Base-by-base conservation (phyloP, 371 early-diverging fungal genomes). In the Mucor irregularis region DNA sequence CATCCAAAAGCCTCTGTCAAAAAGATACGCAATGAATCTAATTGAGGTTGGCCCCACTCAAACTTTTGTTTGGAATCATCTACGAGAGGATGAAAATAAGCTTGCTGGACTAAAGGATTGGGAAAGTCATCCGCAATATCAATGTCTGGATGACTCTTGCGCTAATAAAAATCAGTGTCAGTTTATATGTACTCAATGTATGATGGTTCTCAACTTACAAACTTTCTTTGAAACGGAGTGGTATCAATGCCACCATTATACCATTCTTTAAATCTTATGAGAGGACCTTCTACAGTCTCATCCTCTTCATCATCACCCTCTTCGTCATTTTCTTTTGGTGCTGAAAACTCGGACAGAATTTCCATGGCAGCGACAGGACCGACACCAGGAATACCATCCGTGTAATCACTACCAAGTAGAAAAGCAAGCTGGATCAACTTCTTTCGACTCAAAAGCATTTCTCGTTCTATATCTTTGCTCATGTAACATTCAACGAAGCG, bases 381-480 rank as follows among this genome's bases (percentile, higher is more conserved):
- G 21, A 99, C 71, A 4, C 97, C 96, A 29, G 84, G 78, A 29
- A 99, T 78, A 0, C 99, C 99, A n/a, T 86, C 83, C 0, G 97
- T 93, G 68, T 99, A 99, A 80, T 99, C 99, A 65, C 96, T 95
- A 5, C 99, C 99, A 7, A 99, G 77, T 3, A 99, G 65, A 56
- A 90, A 93, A 2, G 98, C 59, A 33, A 99, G 65, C 28, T 88
- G 82, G 21, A 99, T 88, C 62, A 99, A 65, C 39, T 88, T 84
- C 29, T 83, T 71, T 51, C 92, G 75, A 31, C 75, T 66, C 38
- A 99, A 73, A 11, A 72, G 75, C 76, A 97, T 75, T 53, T 87
- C 82, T 16, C 76, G 61, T 56, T 86, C 82, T 28, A 98, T 73
- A 46, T 87, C 82, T 17, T 78, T 65, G 46, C 74, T 58, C 13